Base-by-base conservation (phyloP, 2,329 filamentous ascomycete species). In the Fusarium nanum region DNA sequence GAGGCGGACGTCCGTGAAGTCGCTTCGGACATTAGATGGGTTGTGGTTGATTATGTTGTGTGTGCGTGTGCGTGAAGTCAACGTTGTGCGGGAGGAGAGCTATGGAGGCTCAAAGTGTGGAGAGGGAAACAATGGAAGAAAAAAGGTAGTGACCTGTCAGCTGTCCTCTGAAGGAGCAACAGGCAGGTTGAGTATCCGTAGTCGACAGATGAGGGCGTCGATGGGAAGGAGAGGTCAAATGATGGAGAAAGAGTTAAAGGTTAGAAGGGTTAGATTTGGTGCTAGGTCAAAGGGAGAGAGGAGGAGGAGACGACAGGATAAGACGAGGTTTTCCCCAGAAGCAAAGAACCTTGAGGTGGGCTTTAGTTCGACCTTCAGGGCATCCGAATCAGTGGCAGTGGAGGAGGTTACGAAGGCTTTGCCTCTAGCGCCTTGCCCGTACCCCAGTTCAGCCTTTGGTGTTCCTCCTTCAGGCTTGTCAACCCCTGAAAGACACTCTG, bases 11-110 rank as follows among this genome's bases (percentile, higher is more conserved):
- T 88, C 88, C 94, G 89, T 84, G 92, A 88, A 87, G 94, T 92
- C 85, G 93, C 89, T 89, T 98, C 95, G 88, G 96, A 97, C 96
- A 98, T 98, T 85, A 81, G 83, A 80, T 77, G 79, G 77, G 75
- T 80, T 81, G 76, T 74, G 80, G 78, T 79, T 82, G 78, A 79
- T 77, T 74, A 58, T 76, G 74, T 74, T 74, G 70, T 73, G 70
- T 74, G 73, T 56, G 48, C 30, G 58, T 60, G 66, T 54, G 67
- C 47, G 62, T 71, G 53, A 46, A 52, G 48, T 50, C 28, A 52
- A 32, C 65, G 62, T 73, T 68, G 75, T 72, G 63, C 47, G 62
- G 68, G 72, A 68, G 68, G 73, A 72, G 73, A 75, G 73, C 73
- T 74, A 71, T 66, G 63, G 62, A 66, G 67, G 73, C 73, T 75